A percentile compares a stretch with the other conserved stretches of the same genome.
phyloP scores from a whole-genome alignment of 805 yeast genomes.

The Monosporozyma solicola region DNA sequence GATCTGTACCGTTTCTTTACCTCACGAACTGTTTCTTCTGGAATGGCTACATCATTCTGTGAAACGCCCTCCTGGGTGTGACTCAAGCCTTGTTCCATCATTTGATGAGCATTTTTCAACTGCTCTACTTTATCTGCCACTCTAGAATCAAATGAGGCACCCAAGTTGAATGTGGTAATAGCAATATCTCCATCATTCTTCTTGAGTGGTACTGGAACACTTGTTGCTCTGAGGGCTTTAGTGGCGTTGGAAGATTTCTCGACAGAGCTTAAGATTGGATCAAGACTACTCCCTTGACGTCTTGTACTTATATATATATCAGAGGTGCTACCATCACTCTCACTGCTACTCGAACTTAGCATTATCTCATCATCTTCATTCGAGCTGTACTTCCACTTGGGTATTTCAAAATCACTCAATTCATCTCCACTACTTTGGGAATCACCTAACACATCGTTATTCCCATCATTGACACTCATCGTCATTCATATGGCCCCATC shows the following conservation, averaged over 20 bases:
- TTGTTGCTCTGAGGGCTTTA: background rate
- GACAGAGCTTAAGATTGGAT: background rate
- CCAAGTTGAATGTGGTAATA: slow-evolving; percentile 12
- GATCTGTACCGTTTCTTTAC: background rate
- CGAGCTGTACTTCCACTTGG: background rate
- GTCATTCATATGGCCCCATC: background rate
- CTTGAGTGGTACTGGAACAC: background rate
- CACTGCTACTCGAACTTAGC: background rate
- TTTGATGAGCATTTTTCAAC: slow-evolving; percentile 2
- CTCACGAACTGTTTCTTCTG: background rate
- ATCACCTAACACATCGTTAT: background rate
- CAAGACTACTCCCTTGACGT: background rate
- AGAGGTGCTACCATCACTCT: background rate
- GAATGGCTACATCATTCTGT: background rate
- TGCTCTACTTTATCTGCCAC: slow-evolving; percentile 8
- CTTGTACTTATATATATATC: background rate
- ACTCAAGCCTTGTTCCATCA: background rate
- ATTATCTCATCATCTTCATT: background rate
- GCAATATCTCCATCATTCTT: background rate
- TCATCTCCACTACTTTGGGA: background rate
- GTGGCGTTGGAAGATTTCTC: background rate
- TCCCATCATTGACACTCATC: background rate
- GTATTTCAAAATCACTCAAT: background rate
- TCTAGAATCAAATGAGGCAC: slow-evolving; percentile 13
- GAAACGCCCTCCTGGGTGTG: background rate